Evolutionary conservation across 1,284 basidiomycete species (phyloP).

Genomic region (Ceratobasidium theobromae): DNA sequence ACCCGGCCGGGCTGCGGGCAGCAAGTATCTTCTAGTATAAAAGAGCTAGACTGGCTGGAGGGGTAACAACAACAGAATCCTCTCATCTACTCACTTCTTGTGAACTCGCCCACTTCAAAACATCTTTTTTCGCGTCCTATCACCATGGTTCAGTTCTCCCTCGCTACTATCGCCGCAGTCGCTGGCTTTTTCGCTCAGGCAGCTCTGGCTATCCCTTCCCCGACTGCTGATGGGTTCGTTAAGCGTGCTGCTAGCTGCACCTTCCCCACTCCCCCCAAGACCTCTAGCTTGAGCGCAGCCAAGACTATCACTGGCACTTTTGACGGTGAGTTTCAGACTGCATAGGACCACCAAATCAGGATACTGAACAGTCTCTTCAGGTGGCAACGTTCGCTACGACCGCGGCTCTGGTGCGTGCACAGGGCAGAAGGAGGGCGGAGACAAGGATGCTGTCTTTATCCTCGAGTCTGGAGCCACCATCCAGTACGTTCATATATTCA

Average conservation of each 20-base stretch:
- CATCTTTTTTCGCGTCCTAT: no score
- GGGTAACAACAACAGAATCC: no score
- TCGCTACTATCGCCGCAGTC: conserved; percentile 8
- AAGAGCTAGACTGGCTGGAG: no score
- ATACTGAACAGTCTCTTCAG: no score
- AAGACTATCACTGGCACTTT: conserved; percentile 47
- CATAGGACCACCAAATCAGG: no score
- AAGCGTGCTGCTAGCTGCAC: conserved; percentile 40
- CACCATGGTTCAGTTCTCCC: conserved; percentile 12
- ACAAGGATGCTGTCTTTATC: conserved; percentile 1
- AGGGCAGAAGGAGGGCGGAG: conserved; percentile 1
- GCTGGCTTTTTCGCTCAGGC: conserved; percentile 14
- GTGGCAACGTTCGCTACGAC: no score
- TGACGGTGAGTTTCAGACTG: no score
- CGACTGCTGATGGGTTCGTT: neutral
- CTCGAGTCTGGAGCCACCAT: neutral
- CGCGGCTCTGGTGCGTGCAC: neutral
- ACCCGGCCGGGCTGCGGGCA: no score
- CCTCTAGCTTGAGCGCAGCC: conserved; percentile 45
- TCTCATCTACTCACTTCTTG: no score
- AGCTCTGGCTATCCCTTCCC: conserved; percentile 17
- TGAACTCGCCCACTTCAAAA: no score
- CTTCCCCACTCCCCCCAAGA: conserved; percentile 47
- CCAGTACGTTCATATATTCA: neutral
- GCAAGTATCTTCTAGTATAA: no score